A percentile compares a stretch with the other conserved stretches of the same genome.
phyloP scores from a whole-genome alignment of 495 filamentous ascomycete species.

The Trypethelium eluteriae region DNA sequence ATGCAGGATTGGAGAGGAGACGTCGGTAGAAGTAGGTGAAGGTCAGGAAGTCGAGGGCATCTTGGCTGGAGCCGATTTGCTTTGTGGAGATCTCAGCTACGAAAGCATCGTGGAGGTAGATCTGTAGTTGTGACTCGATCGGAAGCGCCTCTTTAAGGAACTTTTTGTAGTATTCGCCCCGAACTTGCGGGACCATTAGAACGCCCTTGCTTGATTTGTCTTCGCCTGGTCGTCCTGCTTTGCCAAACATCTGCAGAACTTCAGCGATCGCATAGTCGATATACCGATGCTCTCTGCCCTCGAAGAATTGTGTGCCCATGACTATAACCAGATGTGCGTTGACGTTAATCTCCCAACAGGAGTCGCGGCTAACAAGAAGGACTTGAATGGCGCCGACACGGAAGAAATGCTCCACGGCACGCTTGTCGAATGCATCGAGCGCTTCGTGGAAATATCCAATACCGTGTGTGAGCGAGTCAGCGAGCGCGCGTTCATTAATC shows the following conservation, averaged over 20 bases:
- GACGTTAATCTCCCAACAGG: constrained; percentile 89
- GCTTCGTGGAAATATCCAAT: constrained; percentile 98
- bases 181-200: constrained; percentile 87
- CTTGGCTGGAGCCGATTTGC: constrained; percentile 88
- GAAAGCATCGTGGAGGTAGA: constrained; percentile 89
- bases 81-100: constrained; percentile 93
- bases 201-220: constrained; percentile 84
- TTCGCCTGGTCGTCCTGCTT: constrained; percentile 66
- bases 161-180: constrained; percentile 96
- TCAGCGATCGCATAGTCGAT: constrained; percentile 94
- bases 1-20: constrained; percentile 93
- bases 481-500: constrained; percentile 77
- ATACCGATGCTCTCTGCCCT: constrained; percentile 94
- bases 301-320: constrained; percentile 99
- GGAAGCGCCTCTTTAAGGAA: constrained; percentile 95
- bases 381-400: constrained; percentile 88
- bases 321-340: constrained; percentile 86
- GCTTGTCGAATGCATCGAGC: constrained; percentile 76
- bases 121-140: constrained; percentile 87
- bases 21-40: constrained; percentile 98
- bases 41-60: constrained; percentile 96
- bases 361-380: constrained; percentile 84
- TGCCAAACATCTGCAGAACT: constrained; percentile 99
- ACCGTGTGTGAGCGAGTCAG: constrained; percentile 86
- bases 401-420: constrained; percentile 87